Percentiles rank a stretch among this genome's conserved stretches.
phyloP scores from a whole-genome alignment of 1,284 basidiomycete species.

The Vanrija pseudolonga region DNA sequence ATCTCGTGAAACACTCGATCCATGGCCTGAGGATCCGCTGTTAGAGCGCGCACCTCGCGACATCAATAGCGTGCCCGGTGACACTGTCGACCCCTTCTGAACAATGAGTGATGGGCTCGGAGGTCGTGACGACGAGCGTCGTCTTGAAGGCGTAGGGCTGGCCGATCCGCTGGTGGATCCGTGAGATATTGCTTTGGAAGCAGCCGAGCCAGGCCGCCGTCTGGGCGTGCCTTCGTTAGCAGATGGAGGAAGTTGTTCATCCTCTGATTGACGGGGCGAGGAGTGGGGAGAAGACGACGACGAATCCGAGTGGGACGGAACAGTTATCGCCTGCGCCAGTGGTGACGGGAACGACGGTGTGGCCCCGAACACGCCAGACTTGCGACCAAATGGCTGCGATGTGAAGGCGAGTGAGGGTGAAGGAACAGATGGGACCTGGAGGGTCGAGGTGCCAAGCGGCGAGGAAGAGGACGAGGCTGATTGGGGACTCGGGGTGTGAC shows the following conservation, averaged over 20 bases:
- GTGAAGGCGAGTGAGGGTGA: conserved; percentile 12
- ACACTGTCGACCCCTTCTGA: conserved; percentile 4
- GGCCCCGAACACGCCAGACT: conserved; percentile 39
- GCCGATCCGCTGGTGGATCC: conserved; percentile 1
- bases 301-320: conserved; percentile 37
- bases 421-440: conserved; percentile 17
- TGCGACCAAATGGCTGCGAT: conserved; percentile 32
- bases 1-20: conserved; percentile 1
- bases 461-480: background rate
- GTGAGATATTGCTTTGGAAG: conserved; percentile 5
- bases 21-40: conserved; percentile 25
- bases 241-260: conserved; percentile 18
- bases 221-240: background rate
- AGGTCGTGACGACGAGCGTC: conserved; percentile 24
- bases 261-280: conserved; percentile 25
- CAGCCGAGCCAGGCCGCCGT: background rate
- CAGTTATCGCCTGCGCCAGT: conserved; percentile 42
- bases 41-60: conserved; percentile 27
- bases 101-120: conserved; percentile 23
- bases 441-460: conserved; percentile 6
- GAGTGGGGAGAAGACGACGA: conserved; percentile 40
- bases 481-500: conserved; percentile 12
- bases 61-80: conserved; percentile 31
- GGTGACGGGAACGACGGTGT: conserved; percentile 48
- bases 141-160: background rate